Base-by-base conservation (phyloP, 1,284 basidiomycete genomes). In the Volvariella surrecta region DNA sequence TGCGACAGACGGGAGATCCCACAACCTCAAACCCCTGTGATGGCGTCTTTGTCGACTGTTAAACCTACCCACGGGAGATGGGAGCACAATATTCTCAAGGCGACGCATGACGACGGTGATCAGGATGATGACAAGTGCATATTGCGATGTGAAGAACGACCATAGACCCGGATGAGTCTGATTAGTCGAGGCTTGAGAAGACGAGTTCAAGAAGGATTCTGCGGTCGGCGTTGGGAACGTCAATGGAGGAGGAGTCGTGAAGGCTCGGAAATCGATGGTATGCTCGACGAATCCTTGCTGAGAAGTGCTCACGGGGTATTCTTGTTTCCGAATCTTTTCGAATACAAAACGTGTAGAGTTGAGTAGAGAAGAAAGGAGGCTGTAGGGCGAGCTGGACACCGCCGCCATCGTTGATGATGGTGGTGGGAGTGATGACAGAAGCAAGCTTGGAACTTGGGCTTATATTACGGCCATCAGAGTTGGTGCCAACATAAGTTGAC, bases 31-130 rank as follows among this genome's bases (percentile, higher is more conserved):
- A 35, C n/a, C n/a, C 34, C 34, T 35, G 6, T 19, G 7, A 35
- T 16, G n/a, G 13, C 18, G 34, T 35, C 34, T 35, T 15, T 19
- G 13, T 6, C 34, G 34, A 6, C 7, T 4, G 34, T 47, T 54
- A 21, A 52, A 50, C 0, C 56, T 55, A 34, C 24, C 11, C 0
- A 79, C 70, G 30, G 74, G 72, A n/a, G 79, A 74, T 9, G 84
- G 84, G 0, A 84, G 75, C 37, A 86, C 78, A 40, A 84, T 74
- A 58, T 87, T 79, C 51, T 85, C 82, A 45, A 87, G 79, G 28
- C 83, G 73, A 52, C 86, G 81, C 42, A 86, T 59, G 17, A 86
- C 55, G 34, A 87, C 60, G 9, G 75, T 77, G 75, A 84, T 75
- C 30, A 76, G 50, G 48, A 85, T 58, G 40, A 87, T 57, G 0